phyloP scores from a whole-genome alignment of 148 eudicot species.

The Fagopyrum tataricum region DNA sequence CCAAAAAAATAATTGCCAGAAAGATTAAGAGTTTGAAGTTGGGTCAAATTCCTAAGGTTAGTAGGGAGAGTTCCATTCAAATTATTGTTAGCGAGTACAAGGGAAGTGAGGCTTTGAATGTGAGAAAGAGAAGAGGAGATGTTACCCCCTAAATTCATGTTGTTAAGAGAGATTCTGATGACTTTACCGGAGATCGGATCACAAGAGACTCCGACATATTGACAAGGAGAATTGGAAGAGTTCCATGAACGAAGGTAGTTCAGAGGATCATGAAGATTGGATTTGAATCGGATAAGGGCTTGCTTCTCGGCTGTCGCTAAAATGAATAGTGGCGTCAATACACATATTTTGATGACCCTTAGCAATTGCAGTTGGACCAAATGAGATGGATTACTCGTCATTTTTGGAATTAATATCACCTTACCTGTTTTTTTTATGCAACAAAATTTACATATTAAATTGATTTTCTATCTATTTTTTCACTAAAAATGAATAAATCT shows the following conservation, averaged over 20 bases:
- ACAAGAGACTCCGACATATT: constrained; percentile 58
- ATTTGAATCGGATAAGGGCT: constrained; percentile 68
- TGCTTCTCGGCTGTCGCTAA: constrained; percentile 13
- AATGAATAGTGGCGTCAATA: constrained; percentile 23
- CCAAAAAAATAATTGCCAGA: constrained; percentile 57
- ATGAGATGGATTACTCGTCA: too few species aligned
- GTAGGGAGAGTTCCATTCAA: constrained; percentile 48
- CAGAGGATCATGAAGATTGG: constrained; percentile 55
- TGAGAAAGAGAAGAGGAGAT: constrained; percentile 49
- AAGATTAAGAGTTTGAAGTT: constrained; percentile 58
- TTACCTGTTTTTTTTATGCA: too few species aligned
- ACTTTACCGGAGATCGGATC: constrained; percentile 43
- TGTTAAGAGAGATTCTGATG: constrained; percentile 41
- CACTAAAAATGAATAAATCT: too few species aligned
- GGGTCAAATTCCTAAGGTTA: constrained; percentile 34
- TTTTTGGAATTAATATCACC: too few species aligned
- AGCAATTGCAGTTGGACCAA: too few species aligned
- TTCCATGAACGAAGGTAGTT: constrained; percentile 58
- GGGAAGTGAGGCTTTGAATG: constrained; percentile 45
- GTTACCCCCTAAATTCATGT: constrained; percentile 46
- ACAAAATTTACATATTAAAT: too few species aligned
- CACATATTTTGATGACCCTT: too few species aligned
- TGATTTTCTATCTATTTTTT: too few species aligned
- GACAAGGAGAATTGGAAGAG: constrained; percentile 49
- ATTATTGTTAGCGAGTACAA: constrained; percentile 36